Percentiles rank a stretch among this genome's conserved stretches.
Evolutionary conservation across 2,329 filamentous ascomycete species (phyloP).

Genomic region (Chrysoporthe cubensis): DNA sequence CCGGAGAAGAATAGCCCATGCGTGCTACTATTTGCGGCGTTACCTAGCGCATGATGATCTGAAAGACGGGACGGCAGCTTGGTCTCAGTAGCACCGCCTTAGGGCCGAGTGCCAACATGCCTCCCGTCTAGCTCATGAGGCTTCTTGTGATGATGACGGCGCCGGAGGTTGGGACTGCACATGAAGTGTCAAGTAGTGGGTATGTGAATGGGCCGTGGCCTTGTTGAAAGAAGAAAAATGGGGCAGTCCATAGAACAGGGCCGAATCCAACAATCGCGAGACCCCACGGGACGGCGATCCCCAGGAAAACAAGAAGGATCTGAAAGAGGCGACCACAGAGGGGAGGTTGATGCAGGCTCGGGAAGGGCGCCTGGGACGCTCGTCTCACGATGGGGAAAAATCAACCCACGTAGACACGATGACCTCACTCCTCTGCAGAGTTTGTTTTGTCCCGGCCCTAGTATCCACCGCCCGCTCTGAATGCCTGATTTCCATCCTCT

Average conservation of each 20-base stretch:
- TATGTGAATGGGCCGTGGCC: not conserved
- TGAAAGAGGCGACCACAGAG: not conserved
- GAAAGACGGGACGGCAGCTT: conserved; percentile 1
- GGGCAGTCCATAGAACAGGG: not conserved
- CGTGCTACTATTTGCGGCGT: conserved; percentile 7
- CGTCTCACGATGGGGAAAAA: not conserved
- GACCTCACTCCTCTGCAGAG: not conserved
- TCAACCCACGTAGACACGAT: not conserved
- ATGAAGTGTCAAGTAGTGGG: not conserved
- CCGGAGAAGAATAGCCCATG: not conserved
- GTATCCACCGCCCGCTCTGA: not conserved
- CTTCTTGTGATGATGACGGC: not conserved
- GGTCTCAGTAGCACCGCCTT: not conserved
- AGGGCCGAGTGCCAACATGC: conserved; percentile 1
- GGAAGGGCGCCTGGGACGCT: not conserved
- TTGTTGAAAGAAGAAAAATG: not conserved
- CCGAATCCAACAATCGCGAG: conserved; percentile 1
- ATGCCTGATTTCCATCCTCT: not conserved
- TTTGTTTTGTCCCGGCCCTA: not conserved
- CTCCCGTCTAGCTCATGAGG: not conserved
- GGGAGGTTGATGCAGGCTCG: not conserved
- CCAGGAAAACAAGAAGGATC: not conserved
- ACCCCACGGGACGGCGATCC: conserved; percentile 2
- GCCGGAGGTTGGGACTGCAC: not conserved
- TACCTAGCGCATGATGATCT: not conserved